Evolutionary conservation across 371 early-diverging fungal genomes (phyloP), one percentile per base, ranked within the genome.

Genomic region (Amoeboaphelidium protococcarum): DNA sequence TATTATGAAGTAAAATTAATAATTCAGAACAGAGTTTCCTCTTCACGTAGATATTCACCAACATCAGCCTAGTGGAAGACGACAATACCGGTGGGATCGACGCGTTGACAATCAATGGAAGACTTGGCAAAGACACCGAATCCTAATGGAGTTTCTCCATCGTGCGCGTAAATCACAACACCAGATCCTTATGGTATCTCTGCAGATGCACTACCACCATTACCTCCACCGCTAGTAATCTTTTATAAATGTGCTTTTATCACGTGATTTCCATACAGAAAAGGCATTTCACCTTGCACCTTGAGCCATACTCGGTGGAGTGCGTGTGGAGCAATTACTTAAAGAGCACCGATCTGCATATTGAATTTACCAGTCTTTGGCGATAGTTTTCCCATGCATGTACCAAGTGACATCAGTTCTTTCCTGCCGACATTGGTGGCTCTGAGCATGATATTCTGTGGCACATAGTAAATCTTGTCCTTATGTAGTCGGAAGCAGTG

Each of bases 261-360:
- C 25, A 98, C 76, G 60, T 99, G 86, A 72, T 98, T 99, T 26
- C 98, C 98, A 60, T 99, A 99, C 54, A 99, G 58, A 69, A 82
- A 94, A 20, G 94, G 85, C 98, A 95, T 98, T 64, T 98, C 99
- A 50, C 97, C 97, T 59, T 81, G 88, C 37, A 86, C 85, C 65
- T 97, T 97, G 46, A 99, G 78, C 94, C 97, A 98, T 41, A 98
- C 79, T 64, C 88, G 87, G 68, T 82, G 74, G 71, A 76, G n/a
- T 22, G 94, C 90, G 62, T 91, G 95, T 63, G 83, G 89, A 24
- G 85, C 80, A 42, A 99, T 70, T 52, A 80, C 67, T 47, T 88
- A 84, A 48, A 99, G 66, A 26, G 80, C 76, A 22, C 98, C 91
- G 50, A 99, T 80, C 54, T 85, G 86, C 52, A 99, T 68, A 47